Evolutionary conservation across 2,329 filamentous ascomycete species (phyloP).

Genomic region (Clonostachys solani): DNA sequence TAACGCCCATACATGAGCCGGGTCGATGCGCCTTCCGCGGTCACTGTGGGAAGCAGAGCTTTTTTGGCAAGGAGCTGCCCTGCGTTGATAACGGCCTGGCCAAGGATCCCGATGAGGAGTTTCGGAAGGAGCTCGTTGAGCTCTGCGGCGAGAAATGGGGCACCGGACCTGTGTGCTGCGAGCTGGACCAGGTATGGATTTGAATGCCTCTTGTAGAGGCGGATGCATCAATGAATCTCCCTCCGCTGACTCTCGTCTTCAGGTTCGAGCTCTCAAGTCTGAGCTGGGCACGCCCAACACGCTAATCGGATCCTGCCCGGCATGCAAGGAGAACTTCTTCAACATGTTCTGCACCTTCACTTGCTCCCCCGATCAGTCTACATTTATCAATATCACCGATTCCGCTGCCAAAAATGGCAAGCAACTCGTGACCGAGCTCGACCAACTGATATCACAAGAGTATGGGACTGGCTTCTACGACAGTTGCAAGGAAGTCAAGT

Average conservation of each 20-base stretch:
- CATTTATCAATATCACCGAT: constrained; percentile 89
- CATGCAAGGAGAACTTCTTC: constrained; percentile 98
- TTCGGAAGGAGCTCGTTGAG: constrained; percentile 73
- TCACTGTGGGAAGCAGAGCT: constrained; percentile 84
- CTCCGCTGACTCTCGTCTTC: constrained; percentile 1
- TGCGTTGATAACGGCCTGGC: constrained; percentile 90
- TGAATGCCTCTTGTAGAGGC: not conserved
- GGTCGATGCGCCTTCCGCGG: constrained; percentile 88
- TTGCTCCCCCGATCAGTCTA: constrained; percentile 92
- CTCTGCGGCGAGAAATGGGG: constrained; percentile 88
- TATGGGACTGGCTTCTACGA: constrained; percentile 89
- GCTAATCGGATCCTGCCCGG: constrained; percentile 89
- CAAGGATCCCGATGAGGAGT: constrained; percentile 63
- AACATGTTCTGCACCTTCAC: constrained; percentile 98
- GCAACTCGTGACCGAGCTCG: constrained; percentile 76
- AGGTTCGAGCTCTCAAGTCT: constrained; percentile 75
- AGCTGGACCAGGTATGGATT: constrained; percentile 63
- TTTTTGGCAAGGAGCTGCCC: constrained; percentile 85
- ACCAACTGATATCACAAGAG: constrained; percentile 79
- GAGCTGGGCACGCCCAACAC: constrained; percentile 84
- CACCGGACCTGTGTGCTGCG: constrained; percentile 80
- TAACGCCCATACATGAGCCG: constrained; percentile 69
- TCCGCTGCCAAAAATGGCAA: constrained; percentile 58
- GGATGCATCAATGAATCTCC: not conserved
- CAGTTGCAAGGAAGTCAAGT: constrained; percentile 99